Conservation (phyloP, 75 land plant species). For the Adiantum capillusveneris region DNA sequence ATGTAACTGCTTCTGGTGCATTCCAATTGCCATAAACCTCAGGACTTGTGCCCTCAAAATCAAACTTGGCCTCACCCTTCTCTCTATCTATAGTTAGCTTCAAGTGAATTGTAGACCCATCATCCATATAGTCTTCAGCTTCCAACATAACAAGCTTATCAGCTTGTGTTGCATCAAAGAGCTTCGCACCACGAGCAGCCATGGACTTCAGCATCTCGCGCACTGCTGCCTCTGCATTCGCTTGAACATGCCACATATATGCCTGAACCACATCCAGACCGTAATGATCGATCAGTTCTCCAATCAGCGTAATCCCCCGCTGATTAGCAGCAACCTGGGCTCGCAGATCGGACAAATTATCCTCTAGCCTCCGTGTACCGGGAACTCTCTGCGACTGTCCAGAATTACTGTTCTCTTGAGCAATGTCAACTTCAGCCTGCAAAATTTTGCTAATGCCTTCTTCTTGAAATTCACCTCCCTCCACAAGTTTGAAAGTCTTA, state of each 20-base stretch:
- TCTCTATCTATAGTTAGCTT: slow-evolving; percentile 68
- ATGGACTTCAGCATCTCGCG: slow-evolving; percentile 91
- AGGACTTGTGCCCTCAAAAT: slow-evolving; percentile 80
- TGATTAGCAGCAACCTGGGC: slow-evolving; percentile 99
- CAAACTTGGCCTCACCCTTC: slow-evolving; percentile 81
- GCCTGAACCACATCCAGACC: slow-evolving; percentile 84
- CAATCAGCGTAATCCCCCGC: slow-evolving; percentile 84
- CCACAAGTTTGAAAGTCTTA: slow-evolving; percentile 95
- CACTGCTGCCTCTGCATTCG: slow-evolving; percentile 91
- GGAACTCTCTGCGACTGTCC: slow-evolving; percentile 37
- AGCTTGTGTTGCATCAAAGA: slow-evolving; percentile 11
- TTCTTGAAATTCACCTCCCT: slow-evolving; percentile 84
- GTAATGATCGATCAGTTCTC: slow-evolving; percentile 87
- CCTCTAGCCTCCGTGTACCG: slow-evolving; percentile 87
- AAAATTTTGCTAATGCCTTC: slow-evolving; percentile 75
- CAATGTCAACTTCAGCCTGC: slow-evolving; percentile 34
- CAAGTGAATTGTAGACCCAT: slow-evolving; percentile 86
- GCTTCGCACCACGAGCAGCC: slow-evolving; percentile 40
- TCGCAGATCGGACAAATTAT: slow-evolving; percentile 88
- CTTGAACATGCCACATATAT: slow-evolving; percentile 91
- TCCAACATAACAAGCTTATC: slow-evolving; percentile 35
- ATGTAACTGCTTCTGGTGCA: slow-evolving; percentile 96
- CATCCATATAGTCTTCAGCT: slow-evolving; percentile 98
- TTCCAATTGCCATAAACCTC: slow-evolving; percentile 99
- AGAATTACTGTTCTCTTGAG: slow-evolving; percentile 1